phyloP scores from a whole-genome alignment of 208 protist species.

The Acanthamoeba culbertsoni region DNA sequence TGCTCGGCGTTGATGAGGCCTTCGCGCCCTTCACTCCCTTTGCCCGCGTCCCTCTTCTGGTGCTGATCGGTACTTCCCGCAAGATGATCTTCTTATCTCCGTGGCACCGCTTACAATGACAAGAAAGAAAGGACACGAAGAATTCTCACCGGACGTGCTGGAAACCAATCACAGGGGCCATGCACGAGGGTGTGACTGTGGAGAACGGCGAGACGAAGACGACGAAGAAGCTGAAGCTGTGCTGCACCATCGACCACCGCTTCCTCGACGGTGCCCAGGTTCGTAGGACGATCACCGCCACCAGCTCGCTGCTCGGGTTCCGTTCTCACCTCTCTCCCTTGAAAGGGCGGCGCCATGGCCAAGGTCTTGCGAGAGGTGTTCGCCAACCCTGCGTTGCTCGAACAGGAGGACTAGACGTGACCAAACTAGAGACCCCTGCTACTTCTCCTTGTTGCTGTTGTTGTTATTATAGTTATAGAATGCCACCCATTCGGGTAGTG shows the following conservation, averaged over 20 bases:
- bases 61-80: not conserved
- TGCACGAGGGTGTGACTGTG: conserved; percentile 44
- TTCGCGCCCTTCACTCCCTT: conserved; percentile 54
- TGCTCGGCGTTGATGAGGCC: conserved; percentile 45
- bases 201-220: conserved; percentile 12
- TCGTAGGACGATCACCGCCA: not conserved
- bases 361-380: conserved; percentile 13
- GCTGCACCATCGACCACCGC: conserved; percentile 39
- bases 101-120: not conserved
- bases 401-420: not conserved
- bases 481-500: too few species aligned
- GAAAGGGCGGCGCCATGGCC: not conserved
- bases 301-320: not conserved
- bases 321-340: not conserved
- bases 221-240: conserved; percentile 32
- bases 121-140: not conserved
- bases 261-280: conserved; percentile 40
- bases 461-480: too few species aligned
- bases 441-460: not conserved
- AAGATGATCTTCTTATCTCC: not conserved
- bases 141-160: not conserved
- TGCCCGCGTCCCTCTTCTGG: not conserved
- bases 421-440: not conserved
- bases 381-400: not conserved
- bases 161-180: not conserved